Percentiles rank a stretch among this genome's conserved stretches.
Evolutionary conservation across 768 basidiomycete species (phyloP).

Genomic region (Auricularia sp.): DNA sequence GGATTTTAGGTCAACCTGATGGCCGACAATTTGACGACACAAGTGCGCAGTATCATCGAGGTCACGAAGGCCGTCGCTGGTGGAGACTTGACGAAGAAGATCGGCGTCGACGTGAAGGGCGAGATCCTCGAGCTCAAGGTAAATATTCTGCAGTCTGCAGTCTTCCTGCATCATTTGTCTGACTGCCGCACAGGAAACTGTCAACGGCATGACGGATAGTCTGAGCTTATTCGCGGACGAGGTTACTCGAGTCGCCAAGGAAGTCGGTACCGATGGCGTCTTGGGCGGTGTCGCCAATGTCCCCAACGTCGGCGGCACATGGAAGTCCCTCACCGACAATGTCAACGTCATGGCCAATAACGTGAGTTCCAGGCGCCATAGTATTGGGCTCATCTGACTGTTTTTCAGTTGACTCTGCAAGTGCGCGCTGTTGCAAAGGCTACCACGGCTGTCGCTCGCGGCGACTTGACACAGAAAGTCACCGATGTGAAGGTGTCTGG

Average conservation of each 20-base stretch:
- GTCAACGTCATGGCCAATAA: slow-evolving; percentile 95
- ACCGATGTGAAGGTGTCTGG: slow-evolving; percentile 86
- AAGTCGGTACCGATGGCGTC: slow-evolving; percentile 94
- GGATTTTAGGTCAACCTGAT: slow-evolving; percentile 7
- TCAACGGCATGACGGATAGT: slow-evolving; percentile 91
- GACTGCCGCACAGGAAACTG: slow-evolving; percentile 62
- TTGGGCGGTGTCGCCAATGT: slow-evolving; percentile 93
- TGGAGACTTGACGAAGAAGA: slow-evolving; percentile 89
- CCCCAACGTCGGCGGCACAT: slow-evolving; percentile 89
- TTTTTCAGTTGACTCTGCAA: slow-evolving; percentile 71
- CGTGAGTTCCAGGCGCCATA: slow-evolving; percentile 32
- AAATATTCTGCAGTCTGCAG: background rate
- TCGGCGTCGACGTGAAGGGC: slow-evolving; percentile 83
- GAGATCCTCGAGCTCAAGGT: slow-evolving; percentile 69
- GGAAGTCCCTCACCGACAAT: slow-evolving; percentile 88
- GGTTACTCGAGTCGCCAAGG: slow-evolving; percentile 76
- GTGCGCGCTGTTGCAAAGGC: slow-evolving; percentile 89
- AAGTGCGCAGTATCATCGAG: slow-evolving; percentile 85
- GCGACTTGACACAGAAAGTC: slow-evolving; percentile 91
- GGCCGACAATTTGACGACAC: slow-evolving; percentile 69
- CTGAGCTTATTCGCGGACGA: slow-evolving; percentile 80
- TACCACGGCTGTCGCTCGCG: slow-evolving; percentile 90
- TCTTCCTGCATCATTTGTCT: slow-evolving; percentile 18
- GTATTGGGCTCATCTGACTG: slow-evolving; percentile 1
- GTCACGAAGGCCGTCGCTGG: slow-evolving; percentile 93